Conservation (phyloP, 129 eudicot species). For the Daucus carota region DNA sequence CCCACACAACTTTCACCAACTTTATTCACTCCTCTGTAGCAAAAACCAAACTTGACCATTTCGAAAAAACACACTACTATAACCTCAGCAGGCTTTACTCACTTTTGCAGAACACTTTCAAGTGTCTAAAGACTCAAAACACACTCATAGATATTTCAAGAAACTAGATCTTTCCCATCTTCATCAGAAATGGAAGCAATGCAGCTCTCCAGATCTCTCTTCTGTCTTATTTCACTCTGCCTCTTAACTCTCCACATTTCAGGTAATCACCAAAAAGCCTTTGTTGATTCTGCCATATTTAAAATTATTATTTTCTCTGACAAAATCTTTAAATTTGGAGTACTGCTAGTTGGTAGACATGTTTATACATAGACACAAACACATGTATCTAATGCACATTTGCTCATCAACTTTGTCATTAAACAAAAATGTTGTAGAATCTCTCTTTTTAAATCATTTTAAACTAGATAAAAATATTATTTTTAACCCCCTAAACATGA, state of each 20-base stretch:
- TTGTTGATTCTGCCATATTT: background rate
- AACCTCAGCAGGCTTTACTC: background rate
- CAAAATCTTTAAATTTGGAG: too few relatives aligned
- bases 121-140: too few relatives aligned
- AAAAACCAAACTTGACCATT: background rate
- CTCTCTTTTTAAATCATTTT: background rate
- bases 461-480: background rate
- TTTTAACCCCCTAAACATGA: background rate
- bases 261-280: background rate
- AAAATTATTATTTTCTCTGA: too few relatives aligned
- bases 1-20: background rate
- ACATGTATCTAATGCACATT: background rate
- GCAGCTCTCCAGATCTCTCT: slow-evolving; percentile 11
- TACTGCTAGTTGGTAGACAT: too few relatives aligned
- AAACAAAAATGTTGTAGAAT: background rate
- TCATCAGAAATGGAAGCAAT: slow-evolving; percentile 1
- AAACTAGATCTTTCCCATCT: background rate
- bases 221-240: background rate
- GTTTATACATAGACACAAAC: background rate
- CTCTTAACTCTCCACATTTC: background rate
- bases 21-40: background rate
- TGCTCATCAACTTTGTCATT: background rate
- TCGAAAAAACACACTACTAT: background rate
- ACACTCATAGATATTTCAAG: background rate
- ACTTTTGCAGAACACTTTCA: background rate